Evolutionary conservation across 345 rosid genomes (phyloP).

Genomic region (Eutrema heterophyllum): DNA sequence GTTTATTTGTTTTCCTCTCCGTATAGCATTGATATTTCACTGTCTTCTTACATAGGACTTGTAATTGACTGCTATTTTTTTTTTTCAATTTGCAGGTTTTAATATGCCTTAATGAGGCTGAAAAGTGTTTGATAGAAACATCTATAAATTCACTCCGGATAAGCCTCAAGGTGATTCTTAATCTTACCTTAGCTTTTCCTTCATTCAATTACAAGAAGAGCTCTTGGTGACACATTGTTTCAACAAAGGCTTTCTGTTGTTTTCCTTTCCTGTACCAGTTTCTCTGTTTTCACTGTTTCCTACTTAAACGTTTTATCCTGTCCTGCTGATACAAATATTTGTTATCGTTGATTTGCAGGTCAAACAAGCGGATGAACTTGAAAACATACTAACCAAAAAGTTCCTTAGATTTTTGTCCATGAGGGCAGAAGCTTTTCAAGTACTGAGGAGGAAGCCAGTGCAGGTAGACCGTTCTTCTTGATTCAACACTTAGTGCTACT

Average conservation of each 20-base stretch:
- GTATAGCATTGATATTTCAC: not conserved
- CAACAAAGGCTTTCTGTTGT: not conserved
- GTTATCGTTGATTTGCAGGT: conserved; percentile 43
- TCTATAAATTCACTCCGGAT: conserved; percentile 90
- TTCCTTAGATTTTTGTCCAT: conserved; percentile 97
- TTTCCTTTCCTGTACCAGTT: not conserved
- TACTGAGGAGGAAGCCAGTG: conserved; percentile 90
- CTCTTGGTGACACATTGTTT: not conserved
- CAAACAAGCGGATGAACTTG: conserved; percentile 96
- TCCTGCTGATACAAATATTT: not conserved
- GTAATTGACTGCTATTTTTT: not conserved
- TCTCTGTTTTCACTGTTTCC: not conserved
- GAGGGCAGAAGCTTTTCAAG: conserved; percentile 99
- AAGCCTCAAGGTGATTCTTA: conserved; percentile 76
- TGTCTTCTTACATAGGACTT: not conserved
- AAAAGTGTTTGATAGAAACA: conserved; percentile 93
- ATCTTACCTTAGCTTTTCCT: conserved; percentile 1
- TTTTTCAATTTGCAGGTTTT: conserved; percentile 51
- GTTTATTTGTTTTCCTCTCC: conserved; percentile 8
- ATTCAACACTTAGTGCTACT: not conserved
- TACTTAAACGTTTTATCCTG: not conserved
- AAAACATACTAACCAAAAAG: conserved; percentile 85
- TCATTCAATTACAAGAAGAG: not conserved
- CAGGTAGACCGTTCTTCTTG: conserved; percentile 43
- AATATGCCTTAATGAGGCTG: conserved; percentile 94